Evolutionary conservation across 495 filamentous ascomycete species (phyloP).

Genomic region (Poronia punctata): DNA sequence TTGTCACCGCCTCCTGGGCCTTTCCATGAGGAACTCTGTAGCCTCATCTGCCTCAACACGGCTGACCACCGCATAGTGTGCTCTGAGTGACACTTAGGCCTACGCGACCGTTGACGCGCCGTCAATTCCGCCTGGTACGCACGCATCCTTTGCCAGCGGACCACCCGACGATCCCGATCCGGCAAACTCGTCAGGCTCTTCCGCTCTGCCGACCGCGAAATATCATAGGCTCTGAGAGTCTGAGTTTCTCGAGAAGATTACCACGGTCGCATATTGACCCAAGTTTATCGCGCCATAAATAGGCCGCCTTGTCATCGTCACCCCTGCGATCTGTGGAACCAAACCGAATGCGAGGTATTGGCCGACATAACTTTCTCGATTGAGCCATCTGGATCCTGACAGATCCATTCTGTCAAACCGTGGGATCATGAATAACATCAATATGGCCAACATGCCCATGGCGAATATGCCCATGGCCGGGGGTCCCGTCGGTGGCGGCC

Average conservation of each 20-base stretch:
- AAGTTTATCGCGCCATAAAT: background rate
- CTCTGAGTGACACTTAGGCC: background rate
- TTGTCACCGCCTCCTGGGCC: slow-evolving; percentile 15
- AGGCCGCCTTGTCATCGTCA: slow-evolving; percentile 1
- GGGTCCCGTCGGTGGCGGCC: slow-evolving; percentile 50
- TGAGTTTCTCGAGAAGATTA: background rate
- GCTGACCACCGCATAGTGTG: no score
- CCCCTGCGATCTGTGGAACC: slow-evolving; percentile 2
- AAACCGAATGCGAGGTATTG: slow-evolving; percentile 10
- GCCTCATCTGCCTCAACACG: background rate
- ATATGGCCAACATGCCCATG: slow-evolving; percentile 57
- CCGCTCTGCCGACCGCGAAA: slow-evolving; percentile 7
- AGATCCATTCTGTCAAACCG: slow-evolving; percentile 21
- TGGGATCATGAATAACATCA: slow-evolving; percentile 65
- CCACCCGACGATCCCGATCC: slow-evolving; percentile 8
- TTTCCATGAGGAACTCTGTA: slow-evolving; percentile 12
- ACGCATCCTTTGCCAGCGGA: slow-evolving; percentile 3
- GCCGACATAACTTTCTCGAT: slow-evolving; percentile 10
- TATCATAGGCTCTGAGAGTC: no score
- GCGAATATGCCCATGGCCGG: slow-evolving; percentile 57
- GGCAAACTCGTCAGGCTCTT: slow-evolving; percentile 5
- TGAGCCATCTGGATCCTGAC: slow-evolving; percentile 18
- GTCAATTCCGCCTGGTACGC: slow-evolving; percentile 9
- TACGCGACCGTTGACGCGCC: slow-evolving; percentile 14
- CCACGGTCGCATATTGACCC: background rate